Evolutionary conservation across 257 asterid genomes (phyloP).

Genomic region (Ballota nigra): DNA sequence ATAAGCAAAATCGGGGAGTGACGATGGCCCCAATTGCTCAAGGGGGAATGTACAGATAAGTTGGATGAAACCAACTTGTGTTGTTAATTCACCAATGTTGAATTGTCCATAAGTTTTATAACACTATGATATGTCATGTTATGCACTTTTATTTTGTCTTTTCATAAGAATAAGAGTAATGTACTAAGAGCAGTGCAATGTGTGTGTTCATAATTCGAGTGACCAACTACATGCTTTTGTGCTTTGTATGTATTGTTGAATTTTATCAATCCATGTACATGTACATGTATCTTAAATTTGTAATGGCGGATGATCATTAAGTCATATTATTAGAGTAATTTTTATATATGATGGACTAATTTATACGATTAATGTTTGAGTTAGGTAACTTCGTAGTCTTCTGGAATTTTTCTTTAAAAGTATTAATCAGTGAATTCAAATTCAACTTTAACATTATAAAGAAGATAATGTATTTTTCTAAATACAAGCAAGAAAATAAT

Average conservation of each 20-base stretch:
- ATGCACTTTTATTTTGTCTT: neutral
- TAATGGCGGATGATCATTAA: neutral
- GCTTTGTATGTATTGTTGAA: neutral
- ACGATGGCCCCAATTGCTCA: slow-evolving; percentile 29
- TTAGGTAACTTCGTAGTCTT: no score
- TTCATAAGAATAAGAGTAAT: no score
- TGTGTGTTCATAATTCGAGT: neutral
- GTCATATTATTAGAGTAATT: no score
- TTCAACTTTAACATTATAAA: no score
- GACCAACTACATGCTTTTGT: neutral
- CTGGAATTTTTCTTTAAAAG: no score
- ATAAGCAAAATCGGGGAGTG: slow-evolving; percentile 13
- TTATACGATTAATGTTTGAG: no score
- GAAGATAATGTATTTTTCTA: no score
- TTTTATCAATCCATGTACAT: no score
- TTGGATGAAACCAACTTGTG: neutral
- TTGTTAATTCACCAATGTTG: neutral
- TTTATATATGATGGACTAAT: no score
- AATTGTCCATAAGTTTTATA: neutral
- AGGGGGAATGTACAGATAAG: slow-evolving; percentile 32
- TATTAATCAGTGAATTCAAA: no score
- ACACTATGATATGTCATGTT: neutral
- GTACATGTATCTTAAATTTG: neutral
- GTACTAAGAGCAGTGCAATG: no score
- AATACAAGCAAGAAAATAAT: no score